Conservation (phyloP, 202 grass and related monocot species). For the Digitaria exilis region DNA sequence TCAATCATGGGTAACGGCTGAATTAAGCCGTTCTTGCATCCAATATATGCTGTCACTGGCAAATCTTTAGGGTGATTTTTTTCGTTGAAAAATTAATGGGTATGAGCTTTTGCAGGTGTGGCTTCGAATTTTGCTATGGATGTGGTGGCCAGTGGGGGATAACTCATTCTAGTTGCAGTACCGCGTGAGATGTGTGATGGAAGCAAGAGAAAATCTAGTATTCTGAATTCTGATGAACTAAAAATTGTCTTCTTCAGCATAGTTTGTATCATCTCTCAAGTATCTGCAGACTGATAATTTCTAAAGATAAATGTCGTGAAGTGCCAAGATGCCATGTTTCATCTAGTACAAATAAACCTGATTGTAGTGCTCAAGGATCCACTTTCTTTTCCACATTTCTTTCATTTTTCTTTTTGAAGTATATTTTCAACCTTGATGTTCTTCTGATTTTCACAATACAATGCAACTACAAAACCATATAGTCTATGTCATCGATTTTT, state of each 20-base stretch:
- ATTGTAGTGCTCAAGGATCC: not conserved
- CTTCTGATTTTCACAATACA: too few species aligned
- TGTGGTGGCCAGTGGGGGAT: constrained; percentile 40
- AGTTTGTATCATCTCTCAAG: not conserved
- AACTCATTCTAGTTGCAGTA: constrained; percentile 30
- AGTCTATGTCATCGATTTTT: too few species aligned
- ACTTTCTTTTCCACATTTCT: too few species aligned
- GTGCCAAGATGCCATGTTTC: not conserved
- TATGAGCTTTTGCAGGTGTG: constrained; percentile 42
- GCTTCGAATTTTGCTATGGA: constrained; percentile 63
- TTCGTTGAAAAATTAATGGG: not conserved
- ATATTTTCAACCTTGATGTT: too few species aligned
- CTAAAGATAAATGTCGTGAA: not conserved
- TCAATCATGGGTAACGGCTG: not conserved
- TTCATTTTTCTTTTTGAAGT: too few species aligned
- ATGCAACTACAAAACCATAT: too few species aligned
- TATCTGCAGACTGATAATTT: not conserved
- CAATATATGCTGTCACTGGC: not conserved
- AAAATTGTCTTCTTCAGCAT: not conserved
- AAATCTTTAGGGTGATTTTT: not conserved
- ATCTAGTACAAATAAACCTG: too few species aligned
- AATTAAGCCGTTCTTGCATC: not conserved
- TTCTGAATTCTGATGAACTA: not conserved
- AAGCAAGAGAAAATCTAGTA: not conserved
- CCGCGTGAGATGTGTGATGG: not conserved